phyloP scores from a whole-genome alignment of 2,329 filamentous ascomycete genomes.

The Coleophoma eucalyptorum region DNA sequence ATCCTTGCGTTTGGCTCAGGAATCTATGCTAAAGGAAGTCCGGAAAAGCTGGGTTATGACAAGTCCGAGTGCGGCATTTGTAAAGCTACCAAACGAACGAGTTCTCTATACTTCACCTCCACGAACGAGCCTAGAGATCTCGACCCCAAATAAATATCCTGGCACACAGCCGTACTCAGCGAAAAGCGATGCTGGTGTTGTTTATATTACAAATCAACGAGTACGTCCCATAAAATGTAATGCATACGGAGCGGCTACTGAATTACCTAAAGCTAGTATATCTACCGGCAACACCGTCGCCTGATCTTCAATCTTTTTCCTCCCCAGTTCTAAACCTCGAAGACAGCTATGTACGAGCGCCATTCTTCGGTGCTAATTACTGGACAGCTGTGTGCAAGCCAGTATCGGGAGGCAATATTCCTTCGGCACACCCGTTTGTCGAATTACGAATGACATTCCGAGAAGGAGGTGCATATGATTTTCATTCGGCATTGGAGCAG shows the following conservation, averaged over 20 bases:
- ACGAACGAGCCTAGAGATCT: slow-evolving; percentile 72
- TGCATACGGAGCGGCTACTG: too few relatives aligned
- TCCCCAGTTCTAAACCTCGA: slow-evolving; percentile 82
- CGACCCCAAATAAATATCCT: slow-evolving; percentile 56
- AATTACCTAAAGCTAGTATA: slow-evolving; percentile 68
- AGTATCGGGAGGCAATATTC: slow-evolving; percentile 79
- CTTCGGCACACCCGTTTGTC: slow-evolving; percentile 65
- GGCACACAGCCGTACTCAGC: slow-evolving; percentile 61
- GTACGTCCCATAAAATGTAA: slow-evolving; percentile 43
- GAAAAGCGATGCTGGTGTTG: slow-evolving; percentile 70
- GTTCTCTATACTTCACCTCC: slow-evolving; percentile 77
- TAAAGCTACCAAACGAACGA: slow-evolving; percentile 80
- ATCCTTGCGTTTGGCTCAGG: slow-evolving; percentile 20
- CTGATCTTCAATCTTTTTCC: slow-evolving; percentile 76
- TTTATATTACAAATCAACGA: slow-evolving; percentile 82
- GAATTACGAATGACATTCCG: slow-evolving; percentile 87
- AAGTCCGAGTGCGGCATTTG: slow-evolving; percentile 67
- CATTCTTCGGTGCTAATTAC: slow-evolving; percentile 89
- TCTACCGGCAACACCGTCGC: slow-evolving; percentile 67
- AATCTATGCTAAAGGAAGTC: slow-evolving; percentile 22
- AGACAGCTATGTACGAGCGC: slow-evolving; percentile 81
- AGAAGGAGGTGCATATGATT: slow-evolving; percentile 93
- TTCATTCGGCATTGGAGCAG: slow-evolving; percentile 76
- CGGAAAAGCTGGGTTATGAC: slow-evolving; percentile 85
- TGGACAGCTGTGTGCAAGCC: slow-evolving; percentile 81